These are phyloP conservation scores for Candida stauntonica DNA, from an alignment of 805 yeast genomes.

Conservation along the genomic window DNA sequence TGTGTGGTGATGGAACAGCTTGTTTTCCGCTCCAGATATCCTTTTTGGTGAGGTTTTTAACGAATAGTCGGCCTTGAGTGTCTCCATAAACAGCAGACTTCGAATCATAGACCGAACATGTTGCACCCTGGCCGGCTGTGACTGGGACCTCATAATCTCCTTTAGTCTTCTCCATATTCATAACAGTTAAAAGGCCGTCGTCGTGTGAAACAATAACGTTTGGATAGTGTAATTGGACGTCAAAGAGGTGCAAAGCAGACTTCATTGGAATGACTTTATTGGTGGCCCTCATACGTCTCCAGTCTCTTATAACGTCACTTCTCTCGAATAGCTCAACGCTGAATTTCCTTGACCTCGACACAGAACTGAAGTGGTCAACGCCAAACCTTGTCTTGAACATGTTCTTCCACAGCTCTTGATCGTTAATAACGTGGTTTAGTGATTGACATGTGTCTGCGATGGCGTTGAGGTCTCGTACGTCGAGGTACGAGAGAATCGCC, in stretches of 20 bases:
- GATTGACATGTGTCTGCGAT: conserved; percentile 30
- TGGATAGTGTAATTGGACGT: conserved; percentile 18
- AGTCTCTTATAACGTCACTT: conserved; percentile 19
- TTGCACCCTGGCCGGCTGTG: conserved; percentile 17
- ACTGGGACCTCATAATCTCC: conserved; percentile 19
- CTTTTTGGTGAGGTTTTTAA: conserved; percentile 15
- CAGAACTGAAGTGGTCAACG: conserved; percentile 33
- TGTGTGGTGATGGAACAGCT: conserved; percentile 10
- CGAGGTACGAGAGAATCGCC: conserved; percentile 33
- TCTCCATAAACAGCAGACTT: conserved; percentile 19
- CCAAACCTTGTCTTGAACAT: conserved; percentile 30
- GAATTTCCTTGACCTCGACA: conserved; percentile 31
- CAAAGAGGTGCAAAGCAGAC: conserved; percentile 8
- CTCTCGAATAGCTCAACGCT: conserved; percentile 33
- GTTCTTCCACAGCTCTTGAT: conserved; percentile 40
- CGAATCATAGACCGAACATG: conserved; percentile 13
- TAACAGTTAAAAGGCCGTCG: conserved; percentile 16
- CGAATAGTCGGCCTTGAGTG: conserved; percentile 17
- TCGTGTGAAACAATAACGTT: conserved; percentile 14
- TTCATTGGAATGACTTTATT: neutral
- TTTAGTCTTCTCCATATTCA: conserved; percentile 15
- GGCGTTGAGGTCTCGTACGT: conserved; percentile 31
- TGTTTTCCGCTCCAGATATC: conserved; percentile 13
- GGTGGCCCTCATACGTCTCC: conserved; percentile 14
- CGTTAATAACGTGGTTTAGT: conserved; percentile 30